Percentiles rank a stretch among this genome's conserved stretches.
Evolutionary conservation across 257 asterid genomes (phyloP).

Genomic region (Nicotiana knightiana): DNA sequence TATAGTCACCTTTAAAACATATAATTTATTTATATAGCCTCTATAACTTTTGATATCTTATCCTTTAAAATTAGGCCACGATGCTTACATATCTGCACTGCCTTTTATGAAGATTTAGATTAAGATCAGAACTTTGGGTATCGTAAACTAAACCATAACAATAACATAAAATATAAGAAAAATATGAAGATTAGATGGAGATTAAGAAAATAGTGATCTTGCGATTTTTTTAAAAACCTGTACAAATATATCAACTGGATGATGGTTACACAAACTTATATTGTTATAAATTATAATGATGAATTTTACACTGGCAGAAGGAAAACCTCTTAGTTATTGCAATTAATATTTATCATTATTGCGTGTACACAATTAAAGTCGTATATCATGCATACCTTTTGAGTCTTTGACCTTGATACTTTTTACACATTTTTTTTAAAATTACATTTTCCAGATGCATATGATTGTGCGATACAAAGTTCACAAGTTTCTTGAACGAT

Average conservation of each 20-base stretch:
- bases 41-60: neutral
- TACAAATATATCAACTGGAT: neutral
- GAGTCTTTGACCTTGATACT: neutral
- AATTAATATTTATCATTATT: neutral
- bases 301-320: neutral
- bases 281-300: neutral
- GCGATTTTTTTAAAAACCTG: neutral
- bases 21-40: constrained; percentile 5
- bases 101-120: constrained; percentile 19
- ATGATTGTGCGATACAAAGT: neutral
- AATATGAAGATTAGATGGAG: neutral
- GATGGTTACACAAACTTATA: neutral
- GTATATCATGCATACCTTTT: neutral
- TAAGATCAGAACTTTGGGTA: neutral
- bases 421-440: neutral
- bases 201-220: too few relatives aligned
- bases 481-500: neutral
- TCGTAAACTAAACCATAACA: neutral
- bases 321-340: neutral
- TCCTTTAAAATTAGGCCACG: neutral
- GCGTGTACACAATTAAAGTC: neutral
- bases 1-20: constrained; percentile 16
- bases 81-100: constrained; percentile 17
- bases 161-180: neutral
- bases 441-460: neutral